These are phyloP conservation scores for Arachnomyces sp. DNA, from an alignment of 2,329 filamentous ascomycete species.

Conservation along the genomic window DNA sequence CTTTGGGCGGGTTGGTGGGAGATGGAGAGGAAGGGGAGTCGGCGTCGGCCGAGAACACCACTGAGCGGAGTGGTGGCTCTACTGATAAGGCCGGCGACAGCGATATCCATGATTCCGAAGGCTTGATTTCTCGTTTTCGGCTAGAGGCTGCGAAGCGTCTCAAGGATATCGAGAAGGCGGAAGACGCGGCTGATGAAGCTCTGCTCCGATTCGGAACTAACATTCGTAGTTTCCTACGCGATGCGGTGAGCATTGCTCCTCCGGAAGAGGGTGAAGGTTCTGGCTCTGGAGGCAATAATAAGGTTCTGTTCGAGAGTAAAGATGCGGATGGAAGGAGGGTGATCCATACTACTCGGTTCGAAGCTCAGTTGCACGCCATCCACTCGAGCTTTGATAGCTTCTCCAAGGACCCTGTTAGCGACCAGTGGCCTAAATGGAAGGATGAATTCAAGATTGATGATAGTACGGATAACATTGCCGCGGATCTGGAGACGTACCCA, in stretches of 20 bases:
- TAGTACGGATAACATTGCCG: constrained; percentile 76
- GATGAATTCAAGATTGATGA: constrained; percentile 69
- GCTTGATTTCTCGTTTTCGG: constrained; percentile 69
- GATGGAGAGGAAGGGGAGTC: constrained; percentile 11
- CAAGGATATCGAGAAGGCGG: constrained; percentile 82
- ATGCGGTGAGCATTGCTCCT: constrained; percentile 81
- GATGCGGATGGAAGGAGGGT: constrained; percentile 83
- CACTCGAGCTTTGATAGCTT: constrained; percentile 80
- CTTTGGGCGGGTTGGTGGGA: constrained; percentile 43
- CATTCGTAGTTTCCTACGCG: constrained; percentile 78
- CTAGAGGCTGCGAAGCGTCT: constrained; percentile 72
- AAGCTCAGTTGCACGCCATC: constrained; percentile 92
- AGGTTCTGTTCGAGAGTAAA: constrained; percentile 87
- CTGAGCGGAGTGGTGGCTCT: constrained; percentile 8
- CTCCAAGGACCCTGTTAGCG: constrained; percentile 67
- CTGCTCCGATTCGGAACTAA: constrained; percentile 86
- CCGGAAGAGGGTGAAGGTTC: constrained; percentile 47
- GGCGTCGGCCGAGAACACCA: constrained; percentile 12
- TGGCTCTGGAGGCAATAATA: constrained; percentile 38
- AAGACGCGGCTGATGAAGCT: constrained; percentile 94
- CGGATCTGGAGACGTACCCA: constrained; percentile 75
- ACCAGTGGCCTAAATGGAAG: constrained; percentile 68
- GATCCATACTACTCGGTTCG: constrained; percentile 88
- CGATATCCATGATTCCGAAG: constrained; percentile 38
- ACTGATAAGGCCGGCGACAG: constrained; percentile 8